phyloP scores from a whole-genome alignment of 106 monocot species.

The Xerophyta viscosa region DNA sequence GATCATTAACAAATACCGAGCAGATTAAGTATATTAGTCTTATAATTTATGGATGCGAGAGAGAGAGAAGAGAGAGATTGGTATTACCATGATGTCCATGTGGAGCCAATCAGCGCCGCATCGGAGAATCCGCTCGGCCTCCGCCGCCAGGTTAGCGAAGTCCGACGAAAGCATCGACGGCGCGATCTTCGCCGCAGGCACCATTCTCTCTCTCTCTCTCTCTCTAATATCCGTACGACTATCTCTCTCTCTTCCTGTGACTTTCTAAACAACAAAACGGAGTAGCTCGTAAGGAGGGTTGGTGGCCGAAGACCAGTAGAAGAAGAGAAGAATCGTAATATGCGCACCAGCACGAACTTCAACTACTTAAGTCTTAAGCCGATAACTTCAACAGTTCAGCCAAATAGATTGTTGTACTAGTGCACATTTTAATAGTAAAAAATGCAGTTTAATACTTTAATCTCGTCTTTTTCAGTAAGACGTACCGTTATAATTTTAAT shows the following conservation, averaged over 20 bases:
- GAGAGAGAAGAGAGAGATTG: background rate
- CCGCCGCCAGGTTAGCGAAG: slow-evolving; percentile 85
- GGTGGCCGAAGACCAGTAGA: background rate
- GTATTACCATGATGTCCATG: slow-evolving; percentile 97
- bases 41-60: too few species aligned
- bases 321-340: too few species aligned
- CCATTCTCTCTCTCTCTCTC: slow-evolving; percentile 12
- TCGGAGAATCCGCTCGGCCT: slow-evolving; percentile 85
- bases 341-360: too few species aligned
- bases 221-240: slow-evolving; percentile 4
- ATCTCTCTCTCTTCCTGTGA: background rate
- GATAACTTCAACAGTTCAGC: too few species aligned
- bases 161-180: slow-evolving; percentile 98
- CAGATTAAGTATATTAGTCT: too few species aligned
- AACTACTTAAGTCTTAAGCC: too few species aligned
- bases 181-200: slow-evolving; percentile 70
- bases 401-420: too few species aligned
- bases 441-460: too few species aligned
- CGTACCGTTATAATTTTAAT: too few species aligned
- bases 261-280: background rate
- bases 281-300: background rate
- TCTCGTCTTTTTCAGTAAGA: too few species aligned
- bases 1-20: too few species aligned
- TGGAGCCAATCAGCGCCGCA: slow-evolving; percentile 96
- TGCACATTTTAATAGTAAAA: too few species aligned